A percentile compares a stretch with the other conserved stretches of the same genome.
These are phyloP conservation scores for Neofusicoccum kwambonambiense DNA, from an alignment of 2,329 filamentous ascomycete species.

Conservation along the genomic window DNA sequence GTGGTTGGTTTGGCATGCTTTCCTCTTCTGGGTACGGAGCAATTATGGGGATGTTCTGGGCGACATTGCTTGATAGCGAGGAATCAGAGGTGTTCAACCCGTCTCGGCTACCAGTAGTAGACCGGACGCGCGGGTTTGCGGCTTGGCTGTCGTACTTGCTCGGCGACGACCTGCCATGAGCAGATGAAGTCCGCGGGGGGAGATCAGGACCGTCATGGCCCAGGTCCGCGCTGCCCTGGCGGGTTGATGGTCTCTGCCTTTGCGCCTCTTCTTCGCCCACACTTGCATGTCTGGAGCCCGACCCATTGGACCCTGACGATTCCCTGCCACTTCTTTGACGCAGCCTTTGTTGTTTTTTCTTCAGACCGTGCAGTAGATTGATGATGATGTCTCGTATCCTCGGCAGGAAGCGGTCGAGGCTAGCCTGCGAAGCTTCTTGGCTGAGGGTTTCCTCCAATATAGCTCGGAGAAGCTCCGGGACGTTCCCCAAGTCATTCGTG, in stretches of 20 bases:
- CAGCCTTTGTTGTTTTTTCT: slow-evolving; percentile 93
- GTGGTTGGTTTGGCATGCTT: slow-evolving; percentile 41
- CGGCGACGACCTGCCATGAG: slow-evolving; percentile 46
- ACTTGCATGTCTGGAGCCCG: slow-evolving; percentile 40
- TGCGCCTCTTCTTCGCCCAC: slow-evolving; percentile 28
- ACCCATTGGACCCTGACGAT: slow-evolving; percentile 39
- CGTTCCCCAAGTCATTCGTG: slow-evolving; percentile 88
- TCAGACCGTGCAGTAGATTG: slow-evolving; percentile 90
- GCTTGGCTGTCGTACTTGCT: slow-evolving; percentile 41
- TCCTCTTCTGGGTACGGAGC: slow-evolving; percentile 69
- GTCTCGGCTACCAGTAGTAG: slow-evolving; percentile 26
- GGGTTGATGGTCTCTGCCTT: slow-evolving; percentile 34
- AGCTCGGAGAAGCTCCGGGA: slow-evolving; percentile 82
- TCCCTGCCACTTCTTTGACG: slow-evolving; percentile 56
- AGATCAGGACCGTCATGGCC: slow-evolving; percentile 40
- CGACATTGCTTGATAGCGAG: slow-evolving; percentile 68
- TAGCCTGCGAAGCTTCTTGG: slow-evolving; percentile 91
- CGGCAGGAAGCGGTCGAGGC: slow-evolving; percentile 88
- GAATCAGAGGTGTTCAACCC: slow-evolving; percentile 42
- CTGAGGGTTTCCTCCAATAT: slow-evolving; percentile 96
- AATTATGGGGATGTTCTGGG: slow-evolving; percentile 74
- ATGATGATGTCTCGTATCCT: slow-evolving; percentile 98
- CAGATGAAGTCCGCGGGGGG: slow-evolving; percentile 47
- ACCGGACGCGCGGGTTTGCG: slow-evolving; percentile 32
- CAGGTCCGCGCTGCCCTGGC: slow-evolving; percentile 43